Conservation (phyloP, 768 basidiomycete species). For the Agrocybe praecox region DNA sequence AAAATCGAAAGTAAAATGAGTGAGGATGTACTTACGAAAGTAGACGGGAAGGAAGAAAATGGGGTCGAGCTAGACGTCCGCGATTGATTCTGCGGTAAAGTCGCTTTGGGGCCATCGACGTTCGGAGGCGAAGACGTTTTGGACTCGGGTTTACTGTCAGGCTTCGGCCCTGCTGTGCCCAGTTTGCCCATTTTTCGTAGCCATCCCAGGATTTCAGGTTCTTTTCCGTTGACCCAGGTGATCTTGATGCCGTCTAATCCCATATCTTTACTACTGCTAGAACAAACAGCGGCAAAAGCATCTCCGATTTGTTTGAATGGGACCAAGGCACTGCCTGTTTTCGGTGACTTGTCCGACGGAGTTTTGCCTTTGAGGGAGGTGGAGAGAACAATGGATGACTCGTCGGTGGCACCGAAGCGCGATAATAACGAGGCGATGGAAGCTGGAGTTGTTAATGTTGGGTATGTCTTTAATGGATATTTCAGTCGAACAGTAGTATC, state of each 20-base stretch:
- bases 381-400: conserved; percentile 64
- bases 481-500: conserved; percentile 81
- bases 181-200: conserved; percentile 72
- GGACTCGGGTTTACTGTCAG: not conserved
- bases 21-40: conserved; percentile 45
- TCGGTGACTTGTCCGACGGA: conserved; percentile 59
- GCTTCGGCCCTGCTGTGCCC: conserved; percentile 24
- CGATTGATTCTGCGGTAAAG: conserved; percentile 32
- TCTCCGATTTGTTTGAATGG: conserved; percentile 77
- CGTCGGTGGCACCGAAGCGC: conserved; percentile 66
- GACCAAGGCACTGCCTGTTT: conserved; percentile 70
- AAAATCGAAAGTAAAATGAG: no score
- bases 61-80: conserved; percentile 26
- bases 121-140: conserved; percentile 4
- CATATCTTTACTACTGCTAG: conserved; percentile 49
- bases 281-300: conserved; percentile 77
- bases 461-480: conserved; percentile 60
- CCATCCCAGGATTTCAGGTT: conserved; percentile 75
- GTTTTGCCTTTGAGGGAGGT: conserved; percentile 48
- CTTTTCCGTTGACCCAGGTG: conserved; percentile 72
- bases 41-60: conserved; percentile 68
- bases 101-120: conserved; percentile 17
- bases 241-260: conserved; percentile 68
- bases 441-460: conserved; percentile 53
- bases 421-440: conserved; percentile 53